Evolutionary conservation across 2,329 filamentous ascomycete genomes (phyloP).

Genomic region (Scedosporium apiospermum): DNA sequence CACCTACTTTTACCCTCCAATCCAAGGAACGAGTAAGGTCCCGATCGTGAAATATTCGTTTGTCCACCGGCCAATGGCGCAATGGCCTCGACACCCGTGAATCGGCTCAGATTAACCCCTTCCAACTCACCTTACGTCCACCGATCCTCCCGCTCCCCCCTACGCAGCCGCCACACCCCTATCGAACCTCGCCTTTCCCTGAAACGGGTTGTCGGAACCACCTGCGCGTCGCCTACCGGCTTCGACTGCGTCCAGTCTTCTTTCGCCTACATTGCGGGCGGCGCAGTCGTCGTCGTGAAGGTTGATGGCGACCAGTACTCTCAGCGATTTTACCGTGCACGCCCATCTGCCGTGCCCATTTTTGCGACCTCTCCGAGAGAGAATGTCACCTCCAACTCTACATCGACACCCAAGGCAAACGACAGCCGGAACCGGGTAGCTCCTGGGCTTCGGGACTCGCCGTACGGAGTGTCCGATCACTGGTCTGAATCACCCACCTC

Average conservation of each 20-base stretch:
- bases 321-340: slow-evolving; percentile 86
- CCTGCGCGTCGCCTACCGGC: slow-evolving; percentile 71
- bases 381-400: slow-evolving; percentile 38
- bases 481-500: slow-evolving; percentile 54
- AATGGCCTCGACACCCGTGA: slow-evolving; percentile 50
- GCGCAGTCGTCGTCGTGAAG: slow-evolving; percentile 82
- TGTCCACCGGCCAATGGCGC: slow-evolving; percentile 37
- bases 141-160: slow-evolving; percentile 54
- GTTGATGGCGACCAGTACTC: slow-evolving; percentile 58
- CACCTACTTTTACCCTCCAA: not conserved
- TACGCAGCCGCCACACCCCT: slow-evolving; percentile 32
- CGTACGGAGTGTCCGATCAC: slow-evolving; percentile 31
- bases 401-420: slow-evolving; percentile 50
- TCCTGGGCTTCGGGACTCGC: slow-evolving; percentile 36
- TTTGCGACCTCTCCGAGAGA: slow-evolving; percentile 45
- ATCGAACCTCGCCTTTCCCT: slow-evolving; percentile 58
- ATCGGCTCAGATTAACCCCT: slow-evolving; percentile 61
- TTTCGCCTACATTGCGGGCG: slow-evolving; percentile 89
- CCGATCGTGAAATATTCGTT: too few species aligned
- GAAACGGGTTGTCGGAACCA: slow-evolving; percentile 83
- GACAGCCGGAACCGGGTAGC: slow-evolving; percentile 52
- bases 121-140: slow-evolving; percentile 64
- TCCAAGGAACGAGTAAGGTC: too few species aligned
- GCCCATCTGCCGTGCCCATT: slow-evolving; percentile 64
- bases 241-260: slow-evolving; percentile 72